Base-by-base conservation (phyloP, 2,329 filamentous ascomycete genomes). In the Colletotrichum trifolii region DNA sequence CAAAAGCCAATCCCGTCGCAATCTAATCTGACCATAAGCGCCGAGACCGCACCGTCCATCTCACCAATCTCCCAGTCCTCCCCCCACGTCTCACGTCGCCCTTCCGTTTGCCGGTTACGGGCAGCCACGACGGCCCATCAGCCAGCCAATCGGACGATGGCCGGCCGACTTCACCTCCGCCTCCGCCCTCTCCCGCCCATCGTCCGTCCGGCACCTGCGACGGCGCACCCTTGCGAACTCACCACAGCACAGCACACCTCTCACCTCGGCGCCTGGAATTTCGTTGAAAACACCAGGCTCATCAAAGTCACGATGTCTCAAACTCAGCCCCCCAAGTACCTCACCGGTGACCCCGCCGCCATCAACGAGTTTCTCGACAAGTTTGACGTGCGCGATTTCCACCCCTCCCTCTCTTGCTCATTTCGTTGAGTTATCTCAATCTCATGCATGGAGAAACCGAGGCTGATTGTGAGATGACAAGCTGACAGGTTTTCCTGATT, bases 361-460 rank as follows among this genome's bases (percentile, higher is more conserved):
- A 92, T 97, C 71, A 87, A 90, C 54, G 89, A 91, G 55, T 99
- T 99, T 76, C 83, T 99, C 67, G 90, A 93, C 79, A 88, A 88
- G 75, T 99, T 97, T 75, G 96, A 99, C 83, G 96, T 97, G 80
- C 80, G 93, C 83, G 74, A 79, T 73, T 62, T 59, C 54, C 47
- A 54, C 49, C 38, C 40, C 25, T 25, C 25, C 6, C 12, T 43
- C 34, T 61, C 67, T 38, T 54, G 34, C n/a, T 15, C 9, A 8
- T 34, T 54, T 34, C 48, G 39, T 52, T 66, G 64, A 66, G 64
- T 64, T 60, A 66, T 66, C 50, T 54, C 49, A 13, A 25, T 25
- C 38, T 36, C 34, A 35, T 52, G 33, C 33, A 36, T 35, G 33
- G 47, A 64, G 56, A 45, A 48, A 34, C 34, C 13, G 38, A 57